Percentiles rank a stretch among this genome's conserved stretches.
Evolutionary conservation across 306 rosid species (phyloP).

Genomic region (Vachellia collinsii): DNA sequence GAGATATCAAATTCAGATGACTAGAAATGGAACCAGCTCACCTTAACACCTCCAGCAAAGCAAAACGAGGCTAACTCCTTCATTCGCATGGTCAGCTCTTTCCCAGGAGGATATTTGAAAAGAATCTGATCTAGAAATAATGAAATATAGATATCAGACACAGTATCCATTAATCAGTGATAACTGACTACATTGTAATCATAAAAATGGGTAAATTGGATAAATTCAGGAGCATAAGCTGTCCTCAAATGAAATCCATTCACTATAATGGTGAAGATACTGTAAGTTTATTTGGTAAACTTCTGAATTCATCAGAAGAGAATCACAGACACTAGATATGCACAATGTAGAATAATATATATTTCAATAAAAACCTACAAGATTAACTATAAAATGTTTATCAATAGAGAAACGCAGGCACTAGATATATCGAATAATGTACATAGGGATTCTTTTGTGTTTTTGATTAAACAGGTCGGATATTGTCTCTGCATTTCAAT

Average conservation of each 20-base stretch:
- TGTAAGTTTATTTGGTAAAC: constrained; percentile 3
- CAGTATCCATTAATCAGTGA: constrained; percentile 28
- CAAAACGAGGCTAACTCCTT: constrained; percentile 86
- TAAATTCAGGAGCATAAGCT: constrained; percentile 11
- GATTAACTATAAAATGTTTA: constrained; percentile 9
- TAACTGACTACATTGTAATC: constrained; percentile 10
- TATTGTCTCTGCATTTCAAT: no score
- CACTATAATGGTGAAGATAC: constrained; percentile 22
- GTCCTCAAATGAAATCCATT: constrained; percentile 16
- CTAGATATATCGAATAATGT: neutral
- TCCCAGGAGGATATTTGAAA: constrained; percentile 89
- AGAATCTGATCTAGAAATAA: constrained; percentile 56
- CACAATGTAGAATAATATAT: neutral
- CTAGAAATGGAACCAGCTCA: constrained; percentile 41
- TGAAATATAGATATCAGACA: constrained; percentile 34
- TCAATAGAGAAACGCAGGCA: constrained; percentile 1
- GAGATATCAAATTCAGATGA: constrained; percentile 13
- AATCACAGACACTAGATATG: constrained; percentile 5
- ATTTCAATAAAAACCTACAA: neutral
- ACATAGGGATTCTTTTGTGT: neutral
- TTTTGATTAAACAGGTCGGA: neutral
- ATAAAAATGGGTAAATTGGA: constrained; percentile 24
- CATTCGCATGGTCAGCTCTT: constrained; percentile 65
- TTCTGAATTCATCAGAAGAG: constrained; percentile 13
- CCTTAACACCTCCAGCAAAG: constrained; percentile 91